Percentiles rank a stretch among this genome's conserved stretches.
These are phyloP conservation scores for Maudiozyma turicensis DNA, from an alignment of 805 yeast genomes.

Conservation along the genomic window DNA sequence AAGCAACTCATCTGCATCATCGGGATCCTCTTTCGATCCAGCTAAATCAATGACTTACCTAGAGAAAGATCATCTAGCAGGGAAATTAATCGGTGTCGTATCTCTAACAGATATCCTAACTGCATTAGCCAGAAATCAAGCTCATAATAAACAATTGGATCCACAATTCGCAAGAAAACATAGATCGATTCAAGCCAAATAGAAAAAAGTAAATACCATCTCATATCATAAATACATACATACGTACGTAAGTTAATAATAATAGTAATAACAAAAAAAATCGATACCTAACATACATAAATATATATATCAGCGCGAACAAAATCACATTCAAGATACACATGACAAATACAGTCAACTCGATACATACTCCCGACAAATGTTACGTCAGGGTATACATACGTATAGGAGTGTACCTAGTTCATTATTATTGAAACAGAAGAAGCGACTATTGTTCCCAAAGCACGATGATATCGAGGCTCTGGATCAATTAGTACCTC, in stretches of 20 bases:
- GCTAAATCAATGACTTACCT: conserved; percentile 3
- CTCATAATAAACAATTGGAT: conserved; percentile 64
- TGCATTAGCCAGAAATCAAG: conserved; percentile 51
- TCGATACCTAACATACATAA: too few species aligned
- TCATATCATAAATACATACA: too few species aligned
- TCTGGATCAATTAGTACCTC: neutral
- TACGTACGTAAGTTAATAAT: neutral
- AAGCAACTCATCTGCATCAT: conserved; percentile 3
- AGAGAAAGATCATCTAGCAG: conserved; percentile 43
- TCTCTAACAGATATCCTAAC: conserved; percentile 84
- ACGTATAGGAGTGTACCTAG: too few species aligned
- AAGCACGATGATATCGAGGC: too few species aligned
- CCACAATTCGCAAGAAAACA: conserved; percentile 83
- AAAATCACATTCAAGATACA: too few species aligned
- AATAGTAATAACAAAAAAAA: too few species aligned
- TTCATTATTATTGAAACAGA: too few species aligned
- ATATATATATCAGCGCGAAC: too few species aligned
- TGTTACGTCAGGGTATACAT: too few species aligned
- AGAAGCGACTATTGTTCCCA: too few species aligned
- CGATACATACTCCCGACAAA: too few species aligned
- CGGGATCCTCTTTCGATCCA: conserved; percentile 12
- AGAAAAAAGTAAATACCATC: neutral
- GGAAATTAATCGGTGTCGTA: conserved; percentile 80
- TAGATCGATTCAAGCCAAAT: conserved; percentile 39
- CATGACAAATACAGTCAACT: too few species aligned